Evolutionary conservation across 2,329 filamentous ascomycete species (phyloP).

Genomic region (Arthrobotrys entomopaga): DNA sequence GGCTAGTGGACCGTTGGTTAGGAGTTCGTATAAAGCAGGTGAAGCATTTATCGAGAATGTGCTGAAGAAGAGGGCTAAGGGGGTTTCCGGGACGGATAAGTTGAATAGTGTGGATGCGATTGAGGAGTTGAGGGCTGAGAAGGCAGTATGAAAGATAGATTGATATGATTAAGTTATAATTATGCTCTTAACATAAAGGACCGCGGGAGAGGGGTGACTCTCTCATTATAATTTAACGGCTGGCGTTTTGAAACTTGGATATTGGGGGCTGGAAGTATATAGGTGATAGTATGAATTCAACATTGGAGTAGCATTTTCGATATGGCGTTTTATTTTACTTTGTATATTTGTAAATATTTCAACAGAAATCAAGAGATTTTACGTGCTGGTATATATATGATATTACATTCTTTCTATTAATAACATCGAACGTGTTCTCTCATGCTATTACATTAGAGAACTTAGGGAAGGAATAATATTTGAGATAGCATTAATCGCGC

Average conservation of each 20-base stretch:
- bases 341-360: too few relatives aligned
- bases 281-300: slow-evolving; percentile 16
- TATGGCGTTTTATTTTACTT: not conserved
- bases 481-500: not conserved
- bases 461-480: slow-evolving; percentile 3
- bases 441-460: not conserved
- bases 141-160: slow-evolving; percentile 11
- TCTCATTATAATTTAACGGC: not conserved
- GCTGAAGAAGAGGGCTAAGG: slow-evolving; percentile 77
- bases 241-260: slow-evolving; percentile 1
- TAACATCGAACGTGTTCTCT: too few relatives aligned
- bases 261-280: not conserved
- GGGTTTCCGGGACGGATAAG: slow-evolving; percentile 39
- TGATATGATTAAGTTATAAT: not conserved
- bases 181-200: slow-evolving; percentile 26
- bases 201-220: too few relatives aligned
- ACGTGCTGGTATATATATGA: too few relatives aligned
- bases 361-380: too few relatives aligned
- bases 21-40: slow-evolving; percentile 96
- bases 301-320: slow-evolving; percentile 10
- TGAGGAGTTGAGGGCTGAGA: slow-evolving; percentile 44
- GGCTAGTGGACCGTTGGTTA: slow-evolving; percentile 88
- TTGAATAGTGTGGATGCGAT: slow-evolving; percentile 41
- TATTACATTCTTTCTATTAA: too few relatives aligned
- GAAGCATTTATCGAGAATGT: slow-evolving; percentile 99